A percentile compares a stretch with the other conserved stretches of the same genome.
phyloP scores from a whole-genome alignment of 2,329 filamentous ascomycete species.

The Metarhizium humberi region DNA sequence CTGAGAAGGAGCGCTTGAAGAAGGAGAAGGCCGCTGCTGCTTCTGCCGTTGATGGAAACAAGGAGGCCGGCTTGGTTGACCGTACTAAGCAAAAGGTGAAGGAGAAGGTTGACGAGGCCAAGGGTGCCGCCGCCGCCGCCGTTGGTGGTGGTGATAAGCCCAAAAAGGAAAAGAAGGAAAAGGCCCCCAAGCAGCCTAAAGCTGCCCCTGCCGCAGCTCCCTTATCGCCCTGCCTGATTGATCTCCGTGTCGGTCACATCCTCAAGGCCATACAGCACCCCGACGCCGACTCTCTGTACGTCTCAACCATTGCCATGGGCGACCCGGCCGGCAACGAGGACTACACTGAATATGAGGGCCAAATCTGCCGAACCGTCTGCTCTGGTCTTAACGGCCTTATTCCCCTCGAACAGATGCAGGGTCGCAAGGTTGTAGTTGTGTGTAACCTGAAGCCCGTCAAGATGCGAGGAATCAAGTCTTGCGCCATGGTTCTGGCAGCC shows the following conservation, averaged over 20 bases:
- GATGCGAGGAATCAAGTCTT: slow-evolving; percentile 79
- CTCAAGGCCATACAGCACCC: slow-evolving; percentile 93
- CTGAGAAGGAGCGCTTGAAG: slow-evolving; percentile 93
- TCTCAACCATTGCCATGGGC: slow-evolving; percentile 91
- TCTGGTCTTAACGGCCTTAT: slow-evolving; percentile 91
- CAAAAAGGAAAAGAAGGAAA: slow-evolving; percentile 86
- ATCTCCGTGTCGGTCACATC: slow-evolving; percentile 94
- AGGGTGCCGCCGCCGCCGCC: slow-evolving; percentile 25
- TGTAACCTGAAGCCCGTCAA: slow-evolving; percentile 99
- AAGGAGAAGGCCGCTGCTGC: slow-evolving; percentile 78
- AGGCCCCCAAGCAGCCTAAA: slow-evolving; percentile 67
- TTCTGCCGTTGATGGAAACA: slow-evolving; percentile 31
- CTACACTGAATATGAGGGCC: slow-evolving; percentile 83
- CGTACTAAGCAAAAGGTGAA: slow-evolving; percentile 52
- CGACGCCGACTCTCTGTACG: slow-evolving; percentile 91
- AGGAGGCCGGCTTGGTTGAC: slow-evolving; percentile 42
- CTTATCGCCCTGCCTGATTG: slow-evolving; percentile 77
- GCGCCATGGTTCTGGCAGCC: slow-evolving; percentile 89
- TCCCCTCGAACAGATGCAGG: slow-evolving; percentile 92
- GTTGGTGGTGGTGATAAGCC: slow-evolving; percentile 31
- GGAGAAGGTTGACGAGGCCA: slow-evolving; percentile 43
- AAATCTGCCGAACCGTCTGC: slow-evolving; percentile 90
- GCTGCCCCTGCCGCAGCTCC: slow-evolving; percentile 62
- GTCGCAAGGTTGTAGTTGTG: slow-evolving; percentile 87
- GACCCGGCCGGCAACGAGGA: slow-evolving; percentile 74